Percentiles rank a stretch among this genome's conserved stretches.
Conservation (phyloP, 177 flowering plant species). For the Vitis hybrid region DNA sequence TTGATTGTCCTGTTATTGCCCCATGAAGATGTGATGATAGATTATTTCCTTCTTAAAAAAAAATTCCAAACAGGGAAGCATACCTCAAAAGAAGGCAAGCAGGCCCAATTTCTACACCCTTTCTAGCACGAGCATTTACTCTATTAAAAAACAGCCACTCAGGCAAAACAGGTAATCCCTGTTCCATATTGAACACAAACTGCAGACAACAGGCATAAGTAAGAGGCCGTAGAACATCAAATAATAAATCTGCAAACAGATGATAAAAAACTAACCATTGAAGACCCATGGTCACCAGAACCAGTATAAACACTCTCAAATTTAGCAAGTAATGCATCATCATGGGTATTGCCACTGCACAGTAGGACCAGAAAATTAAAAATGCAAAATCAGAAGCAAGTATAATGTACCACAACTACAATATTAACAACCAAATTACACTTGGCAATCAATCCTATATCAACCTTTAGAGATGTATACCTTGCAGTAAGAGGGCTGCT, state of each 20-base stretch:
- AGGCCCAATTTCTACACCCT: conserved; percentile 73
- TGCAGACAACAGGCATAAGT: conserved; percentile 32
- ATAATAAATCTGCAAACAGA: not conserved
- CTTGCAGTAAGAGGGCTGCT: conserved; percentile 95
- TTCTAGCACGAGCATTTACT: conserved; percentile 86
- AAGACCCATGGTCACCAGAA: conserved; percentile 88
- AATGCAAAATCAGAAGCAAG: conserved; percentile 5
- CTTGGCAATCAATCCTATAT: not conserved
- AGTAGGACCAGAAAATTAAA: conserved; percentile 3
- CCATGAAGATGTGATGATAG: not conserved
- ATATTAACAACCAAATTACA: not conserved
- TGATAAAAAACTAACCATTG: conserved; percentile 62
- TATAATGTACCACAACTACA: not conserved
- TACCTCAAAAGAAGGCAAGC: conserved; percentile 70
- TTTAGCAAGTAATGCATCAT: conserved; percentile 79
- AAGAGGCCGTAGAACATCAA: conserved; percentile 1
- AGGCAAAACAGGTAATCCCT: conserved; percentile 87
- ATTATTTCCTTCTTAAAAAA: not conserved
- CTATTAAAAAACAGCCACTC: conserved; percentile 91
- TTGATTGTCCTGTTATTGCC: too few relatives aligned
- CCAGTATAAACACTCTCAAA: conserved; percentile 83
- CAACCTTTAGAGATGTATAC: conserved; percentile 31
- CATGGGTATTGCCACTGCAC: conserved; percentile 84
- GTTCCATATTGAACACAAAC: conserved; percentile 89
- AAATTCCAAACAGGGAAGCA: not conserved